phyloP scores from a whole-genome alignment of 148 eudicot genomes.

The Camellia granthamiana region DNA sequence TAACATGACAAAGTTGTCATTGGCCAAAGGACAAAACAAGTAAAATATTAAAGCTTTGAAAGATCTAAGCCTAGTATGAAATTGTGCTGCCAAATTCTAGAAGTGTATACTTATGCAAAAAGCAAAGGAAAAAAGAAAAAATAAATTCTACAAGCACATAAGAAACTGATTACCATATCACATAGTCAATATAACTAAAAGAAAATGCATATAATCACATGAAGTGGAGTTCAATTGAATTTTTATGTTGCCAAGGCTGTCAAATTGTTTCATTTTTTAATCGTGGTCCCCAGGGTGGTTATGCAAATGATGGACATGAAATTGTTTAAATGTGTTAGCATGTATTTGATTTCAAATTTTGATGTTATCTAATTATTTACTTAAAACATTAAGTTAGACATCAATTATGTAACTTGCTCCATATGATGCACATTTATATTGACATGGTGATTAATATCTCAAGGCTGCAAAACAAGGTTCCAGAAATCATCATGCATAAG shows the following conservation, averaged over 20 bases:
- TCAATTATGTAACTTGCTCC: slow-evolving; percentile 7
- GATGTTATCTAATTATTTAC: background rate
- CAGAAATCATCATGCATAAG: background rate
- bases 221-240: too few species aligned
- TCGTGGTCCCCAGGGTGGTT: background rate
- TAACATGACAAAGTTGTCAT: too few species aligned
- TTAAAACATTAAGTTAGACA: background rate
- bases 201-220: too few species aligned
- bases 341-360: slow-evolving; percentile 1
- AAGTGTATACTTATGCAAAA: too few species aligned
- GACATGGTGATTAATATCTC: background rate
- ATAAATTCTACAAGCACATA: too few species aligned
- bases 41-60: too few species aligned
- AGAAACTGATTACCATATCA: too few species aligned
- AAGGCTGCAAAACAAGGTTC: slow-evolving; percentile 7
- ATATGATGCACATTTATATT: background rate
- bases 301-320: background rate
- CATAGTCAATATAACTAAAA: too few species aligned
- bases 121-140: too few species aligned
- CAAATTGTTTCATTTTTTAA: background rate
- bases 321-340: background rate
- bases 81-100: too few species aligned
- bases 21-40: too few species aligned
- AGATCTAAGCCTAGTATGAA: too few species aligned
- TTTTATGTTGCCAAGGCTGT: background rate